Conservation (phyloP, 2,329 filamentous ascomycete species). For the Achaetomium macrosporum region DNA sequence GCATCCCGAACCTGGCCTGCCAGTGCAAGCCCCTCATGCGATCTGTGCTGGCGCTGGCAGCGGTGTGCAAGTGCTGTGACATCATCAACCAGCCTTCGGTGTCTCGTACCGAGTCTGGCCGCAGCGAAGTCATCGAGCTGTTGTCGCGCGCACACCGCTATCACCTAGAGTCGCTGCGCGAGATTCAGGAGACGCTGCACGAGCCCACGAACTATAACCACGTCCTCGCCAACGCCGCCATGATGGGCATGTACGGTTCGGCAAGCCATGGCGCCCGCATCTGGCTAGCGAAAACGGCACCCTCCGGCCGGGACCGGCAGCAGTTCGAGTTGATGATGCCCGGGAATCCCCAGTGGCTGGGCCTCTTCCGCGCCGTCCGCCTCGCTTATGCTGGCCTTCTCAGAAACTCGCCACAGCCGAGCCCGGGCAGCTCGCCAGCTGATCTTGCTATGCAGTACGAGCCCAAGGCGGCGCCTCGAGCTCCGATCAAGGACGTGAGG, state of each 20-base stretch:
- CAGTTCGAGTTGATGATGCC: conserved; percentile 29
- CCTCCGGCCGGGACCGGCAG: conserved; percentile 5
- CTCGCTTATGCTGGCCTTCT: conserved; percentile 31
- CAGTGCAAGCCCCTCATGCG: conserved; percentile 35
- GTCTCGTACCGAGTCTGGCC: not conserved
- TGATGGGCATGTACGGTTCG: conserved; percentile 39
- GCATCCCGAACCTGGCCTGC: conserved; percentile 39
- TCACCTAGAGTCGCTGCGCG: conserved; percentile 34
- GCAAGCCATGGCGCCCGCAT: conserved; percentile 35
- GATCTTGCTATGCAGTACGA: not conserved
- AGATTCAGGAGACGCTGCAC: conserved; percentile 32
- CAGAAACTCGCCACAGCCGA: conserved; percentile 3
- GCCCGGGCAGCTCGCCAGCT: conserved; percentile 8
- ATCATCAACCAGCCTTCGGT: conserved; percentile 20
- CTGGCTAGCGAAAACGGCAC: conserved; percentile 26
- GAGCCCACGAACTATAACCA: conserved; percentile 30
- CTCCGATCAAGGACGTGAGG: not conserved
- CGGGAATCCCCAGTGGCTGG: conserved; percentile 34
- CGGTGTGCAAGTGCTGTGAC: conserved; percentile 36
- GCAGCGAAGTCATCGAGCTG: conserved; percentile 30
- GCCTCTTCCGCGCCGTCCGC: conserved; percentile 33
- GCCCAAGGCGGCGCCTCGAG: not conserved
- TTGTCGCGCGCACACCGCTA: conserved; percentile 32
- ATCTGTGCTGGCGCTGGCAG: conserved; percentile 37
- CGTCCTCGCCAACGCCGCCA: conserved; percentile 34